A percentile compares a stretch with the other conserved stretches of the same genome.
Conservation (phyloP, 2,329 filamentous ascomycete genomes). For the Nigrospora osmanthi region DNA sequence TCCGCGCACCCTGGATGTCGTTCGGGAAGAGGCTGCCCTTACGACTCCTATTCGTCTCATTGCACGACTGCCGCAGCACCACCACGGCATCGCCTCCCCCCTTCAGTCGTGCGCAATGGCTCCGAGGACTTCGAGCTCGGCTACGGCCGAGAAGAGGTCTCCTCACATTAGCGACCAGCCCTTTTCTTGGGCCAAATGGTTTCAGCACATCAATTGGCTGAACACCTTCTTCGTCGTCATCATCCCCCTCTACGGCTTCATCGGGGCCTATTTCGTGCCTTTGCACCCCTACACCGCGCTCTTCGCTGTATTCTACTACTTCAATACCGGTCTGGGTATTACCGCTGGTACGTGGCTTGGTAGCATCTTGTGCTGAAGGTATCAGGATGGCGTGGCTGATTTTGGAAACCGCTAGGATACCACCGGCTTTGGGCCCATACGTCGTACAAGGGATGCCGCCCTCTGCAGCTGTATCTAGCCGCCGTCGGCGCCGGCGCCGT, state of each 20-base stretch:
- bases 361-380: background rate
- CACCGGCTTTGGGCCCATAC: constrained; percentile 80
- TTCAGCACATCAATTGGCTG: background rate
- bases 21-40: too few relatives aligned
- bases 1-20: too few relatives aligned
- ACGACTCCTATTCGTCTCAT: too few relatives aligned
- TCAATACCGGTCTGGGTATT: constrained; percentile 74
- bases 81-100: too few relatives aligned
- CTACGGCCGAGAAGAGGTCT: background rate
- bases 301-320: constrained; percentile 60
- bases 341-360: constrained; percentile 54
- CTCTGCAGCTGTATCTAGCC: constrained; percentile 75
- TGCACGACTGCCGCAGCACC: too few relatives aligned
- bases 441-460: constrained; percentile 69
- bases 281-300: background rate
- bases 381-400: background rate
- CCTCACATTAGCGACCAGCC: background rate
- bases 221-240: background rate
- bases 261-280: background rate
- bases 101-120: too few relatives aligned
- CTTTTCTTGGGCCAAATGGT: background rate
- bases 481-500: constrained; percentile 72
- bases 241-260: background rate
- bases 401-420: constrained; percentile 14
- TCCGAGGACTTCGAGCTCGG: background rate